Conservation (phyloP, 306 rosid species). For the Adenanthera pavonina region DNA sequence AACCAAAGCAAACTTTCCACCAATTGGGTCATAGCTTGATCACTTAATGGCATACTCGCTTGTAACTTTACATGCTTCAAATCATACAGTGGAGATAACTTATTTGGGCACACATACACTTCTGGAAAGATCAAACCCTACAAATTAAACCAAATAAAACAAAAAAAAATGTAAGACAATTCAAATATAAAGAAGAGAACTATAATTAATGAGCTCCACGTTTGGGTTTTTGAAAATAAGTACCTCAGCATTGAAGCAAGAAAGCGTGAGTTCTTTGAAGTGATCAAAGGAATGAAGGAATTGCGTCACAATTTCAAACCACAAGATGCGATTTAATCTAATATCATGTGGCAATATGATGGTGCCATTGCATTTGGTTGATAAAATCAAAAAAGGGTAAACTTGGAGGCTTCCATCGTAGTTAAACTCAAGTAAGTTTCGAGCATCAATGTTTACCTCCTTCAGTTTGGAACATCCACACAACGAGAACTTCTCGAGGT, state of each 20-base stretch:
- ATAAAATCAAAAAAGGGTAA: not conserved
- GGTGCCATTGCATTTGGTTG: not conserved
- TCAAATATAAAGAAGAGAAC: no score
- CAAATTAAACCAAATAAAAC: not conserved
- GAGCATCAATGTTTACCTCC: not conserved
- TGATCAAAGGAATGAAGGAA: not conserved
- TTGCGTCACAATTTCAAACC: not conserved
- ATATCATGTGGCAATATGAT: not conserved
- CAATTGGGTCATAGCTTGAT: not conserved
- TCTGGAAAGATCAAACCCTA: not conserved
- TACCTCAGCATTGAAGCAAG: not conserved
- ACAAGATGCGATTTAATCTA: no score
- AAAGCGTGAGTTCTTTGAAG: not conserved
- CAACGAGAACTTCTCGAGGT: not conserved
- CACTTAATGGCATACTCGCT: not conserved
- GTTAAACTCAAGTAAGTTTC: not conserved
- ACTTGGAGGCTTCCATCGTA: not conserved
- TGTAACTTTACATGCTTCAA: not conserved
- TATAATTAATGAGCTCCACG: no score
- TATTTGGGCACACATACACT: no score
- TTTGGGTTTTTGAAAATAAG: no score
- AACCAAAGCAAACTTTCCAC: not conserved
- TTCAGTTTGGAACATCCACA: not conserved
- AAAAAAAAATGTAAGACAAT: no score
- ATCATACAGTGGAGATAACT: not conserved